A percentile compares a stretch with the other conserved stretches of the same genome.
These are phyloP conservation scores for Debaryomycetaceae sp. DNA, from an alignment of 1,139 yeast genomes.

Conservation along the genomic window DNA sequence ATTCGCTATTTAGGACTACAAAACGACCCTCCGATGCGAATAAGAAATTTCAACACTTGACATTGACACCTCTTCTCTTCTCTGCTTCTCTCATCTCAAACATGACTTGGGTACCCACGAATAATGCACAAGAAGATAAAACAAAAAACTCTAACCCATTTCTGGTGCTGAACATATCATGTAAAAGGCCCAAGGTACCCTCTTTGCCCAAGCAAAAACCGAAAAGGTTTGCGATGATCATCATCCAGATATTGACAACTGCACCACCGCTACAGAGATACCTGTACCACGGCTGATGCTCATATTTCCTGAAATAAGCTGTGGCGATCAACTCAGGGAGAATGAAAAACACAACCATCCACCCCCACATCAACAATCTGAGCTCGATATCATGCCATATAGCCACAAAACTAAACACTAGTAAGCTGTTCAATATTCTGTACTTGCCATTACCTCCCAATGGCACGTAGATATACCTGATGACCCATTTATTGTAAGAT, in stretches of 20 bases:
- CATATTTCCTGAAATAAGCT: slow-evolving; percentile 36
- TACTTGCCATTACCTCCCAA: slow-evolving; percentile 74
- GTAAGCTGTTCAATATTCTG: slow-evolving; percentile 68
- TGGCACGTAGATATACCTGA: slow-evolving; percentile 80
- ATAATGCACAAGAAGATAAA: slow-evolving; percentile 62
- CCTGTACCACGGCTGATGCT: slow-evolving; percentile 66
- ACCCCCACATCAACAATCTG: slow-evolving; percentile 87
- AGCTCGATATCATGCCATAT: slow-evolving; percentile 97
- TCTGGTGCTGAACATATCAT: slow-evolving; percentile 67
- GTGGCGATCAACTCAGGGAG: slow-evolving; percentile 84
- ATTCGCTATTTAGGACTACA: not conserved
- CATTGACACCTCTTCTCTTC: slow-evolving; percentile 74
- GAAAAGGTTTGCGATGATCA: slow-evolving; percentile 94
- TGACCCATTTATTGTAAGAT: slow-evolving; percentile 85
- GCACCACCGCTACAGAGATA: slow-evolving; percentile 85
- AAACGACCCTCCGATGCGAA: not conserved
- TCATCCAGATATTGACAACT: slow-evolving; percentile 88
- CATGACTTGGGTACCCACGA: slow-evolving; percentile 89
- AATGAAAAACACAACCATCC: slow-evolving; percentile 84
- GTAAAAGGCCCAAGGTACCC: slow-evolving; percentile 65
- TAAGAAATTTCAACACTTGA: slow-evolving; percentile 54
- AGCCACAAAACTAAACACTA: slow-evolving; percentile 96
- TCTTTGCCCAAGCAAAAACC: slow-evolving; percentile 93
- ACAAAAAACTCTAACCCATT: slow-evolving; percentile 67
- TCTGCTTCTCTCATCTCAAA: slow-evolving; percentile 88